phyloP scores from a whole-genome alignment of 345 rosid genomes.

The Aquilaria sinensis region DNA sequence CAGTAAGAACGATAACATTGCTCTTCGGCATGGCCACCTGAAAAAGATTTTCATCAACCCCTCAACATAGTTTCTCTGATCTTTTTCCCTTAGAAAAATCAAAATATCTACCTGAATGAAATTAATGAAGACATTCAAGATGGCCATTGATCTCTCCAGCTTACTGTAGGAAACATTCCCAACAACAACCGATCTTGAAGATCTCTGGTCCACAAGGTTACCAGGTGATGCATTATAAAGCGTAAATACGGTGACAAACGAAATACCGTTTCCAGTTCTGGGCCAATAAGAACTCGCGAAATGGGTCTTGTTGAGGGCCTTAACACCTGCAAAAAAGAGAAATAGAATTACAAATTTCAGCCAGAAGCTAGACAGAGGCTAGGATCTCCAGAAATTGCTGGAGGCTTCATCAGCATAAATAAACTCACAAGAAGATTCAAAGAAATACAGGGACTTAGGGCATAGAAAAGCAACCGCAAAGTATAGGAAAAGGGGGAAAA shows the following conservation, averaged over 20 bases:
- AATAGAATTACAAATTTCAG: not conserved
- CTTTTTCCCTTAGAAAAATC: not conserved
- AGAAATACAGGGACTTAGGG: not conserved
- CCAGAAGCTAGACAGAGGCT: not conserved
- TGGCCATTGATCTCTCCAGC: slow-evolving; percentile 62
- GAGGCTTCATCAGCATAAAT: too few species aligned
- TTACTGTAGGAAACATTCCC: slow-evolving; percentile 70
- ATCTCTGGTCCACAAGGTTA: slow-evolving; percentile 25
- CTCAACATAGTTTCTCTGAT: too few species aligned
- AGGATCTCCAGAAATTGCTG: not conserved
- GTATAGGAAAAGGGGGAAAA: not conserved
- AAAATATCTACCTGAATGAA: slow-evolving; percentile 59
- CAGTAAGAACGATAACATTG: slow-evolving; percentile 64
- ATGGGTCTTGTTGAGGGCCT: slow-evolving; percentile 65
- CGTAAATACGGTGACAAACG: slow-evolving; percentile 75
- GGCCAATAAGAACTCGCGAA: slow-evolving; percentile 18
- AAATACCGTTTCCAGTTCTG: slow-evolving; percentile 31
- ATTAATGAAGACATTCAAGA: slow-evolving; percentile 56
- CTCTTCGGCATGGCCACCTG: slow-evolving; percentile 83
- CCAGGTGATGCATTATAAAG: slow-evolving; percentile 44
- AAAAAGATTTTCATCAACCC: slow-evolving; percentile 4
- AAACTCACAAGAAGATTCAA: too few species aligned
- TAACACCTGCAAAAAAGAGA: slow-evolving; percentile 40
- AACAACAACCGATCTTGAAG: slow-evolving; percentile 45
- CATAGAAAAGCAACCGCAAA: not conserved